Evolutionary conservation across 2,329 filamentous ascomycete genomes (phyloP).

Genomic region (Claviceps capensis): DNA sequence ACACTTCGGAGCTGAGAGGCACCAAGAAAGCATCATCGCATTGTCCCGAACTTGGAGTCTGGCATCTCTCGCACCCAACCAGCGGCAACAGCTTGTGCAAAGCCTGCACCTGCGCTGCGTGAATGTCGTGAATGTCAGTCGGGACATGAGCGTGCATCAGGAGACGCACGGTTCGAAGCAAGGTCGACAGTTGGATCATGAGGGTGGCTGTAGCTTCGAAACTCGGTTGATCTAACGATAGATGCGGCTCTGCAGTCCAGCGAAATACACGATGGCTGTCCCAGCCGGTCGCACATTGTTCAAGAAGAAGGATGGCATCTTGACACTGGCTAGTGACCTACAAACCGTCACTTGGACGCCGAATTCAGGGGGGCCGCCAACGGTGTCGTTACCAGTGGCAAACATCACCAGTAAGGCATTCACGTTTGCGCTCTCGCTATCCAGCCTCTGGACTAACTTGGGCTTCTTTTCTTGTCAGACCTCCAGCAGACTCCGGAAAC

Average conservation of each 20-base stretch:
- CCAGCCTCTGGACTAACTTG: not conserved
- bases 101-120: not conserved
- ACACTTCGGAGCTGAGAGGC: not conserved
- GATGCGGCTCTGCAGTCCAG: not conserved
- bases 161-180: not conserved
- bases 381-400: conserved; percentile 55
- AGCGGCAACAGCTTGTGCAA: not conserved
- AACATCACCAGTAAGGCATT: conserved; percentile 61
- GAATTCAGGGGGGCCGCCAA: conserved; percentile 46
- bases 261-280: conserved; percentile 32
- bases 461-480: conserved; percentile 35
- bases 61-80: not conserved
- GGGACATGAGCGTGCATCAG: not conserved
- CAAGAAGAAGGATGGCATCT: conserved; percentile 89
- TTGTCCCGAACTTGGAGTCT: not conserved
- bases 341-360: conserved; percentile 73
- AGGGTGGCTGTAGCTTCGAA: not conserved
- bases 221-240: not conserved
- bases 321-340: conserved; percentile 62
- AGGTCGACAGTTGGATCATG: not conserved
- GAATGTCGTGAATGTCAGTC: not conserved
- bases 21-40: not conserved
- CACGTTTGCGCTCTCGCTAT: not conserved
- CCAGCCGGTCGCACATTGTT: conserved; percentile 60
- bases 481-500: conserved; percentile 87